These are phyloP conservation scores for Zygotorulaspora florentina DNA, from an alignment of 805 yeast genomes.

Conservation along the genomic window DNA sequence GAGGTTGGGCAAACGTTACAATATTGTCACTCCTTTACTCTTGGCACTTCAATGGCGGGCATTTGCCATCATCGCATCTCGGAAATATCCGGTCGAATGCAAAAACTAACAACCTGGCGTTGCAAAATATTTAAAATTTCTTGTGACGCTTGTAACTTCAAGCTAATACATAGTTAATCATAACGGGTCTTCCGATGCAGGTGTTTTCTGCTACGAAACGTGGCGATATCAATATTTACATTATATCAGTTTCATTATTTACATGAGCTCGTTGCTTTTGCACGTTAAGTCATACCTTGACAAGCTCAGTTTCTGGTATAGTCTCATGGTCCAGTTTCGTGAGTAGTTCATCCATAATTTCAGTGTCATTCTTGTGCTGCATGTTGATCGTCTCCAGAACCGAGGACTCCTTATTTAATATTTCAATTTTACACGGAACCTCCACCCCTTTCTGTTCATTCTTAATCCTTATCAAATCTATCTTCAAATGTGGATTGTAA, in stretches of 20 bases:
- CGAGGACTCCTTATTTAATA: slow-evolving; percentile 20
- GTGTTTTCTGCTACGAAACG: too few relatives aligned
- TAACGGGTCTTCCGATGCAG: too few relatives aligned
- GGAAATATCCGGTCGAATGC: not conserved
- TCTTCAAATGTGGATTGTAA: slow-evolving; percentile 70
- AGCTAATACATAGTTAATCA: too few relatives aligned
- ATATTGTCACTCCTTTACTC: too few relatives aligned
- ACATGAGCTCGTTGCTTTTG: not conserved
- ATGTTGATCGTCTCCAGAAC: slow-evolving; percentile 46
- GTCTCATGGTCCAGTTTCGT: slow-evolving; percentile 47
- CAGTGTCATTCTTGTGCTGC: slow-evolving; percentile 44
- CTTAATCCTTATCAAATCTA: slow-evolving; percentile 55
- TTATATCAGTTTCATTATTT: not conserved
- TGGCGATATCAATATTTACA: not conserved
- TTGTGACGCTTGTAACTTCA: not conserved
- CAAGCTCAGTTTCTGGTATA: slow-evolving; percentile 43
- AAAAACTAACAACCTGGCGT: too few relatives aligned
- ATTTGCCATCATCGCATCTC: too few relatives aligned
- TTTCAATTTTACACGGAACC: slow-evolving; percentile 30
- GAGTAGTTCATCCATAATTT: slow-evolving; percentile 56
- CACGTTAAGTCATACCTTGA: slow-evolving; percentile 25
- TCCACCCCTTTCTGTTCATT: slow-evolving; percentile 24
- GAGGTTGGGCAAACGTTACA: too few relatives aligned
- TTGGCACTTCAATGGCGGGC: too few relatives aligned
- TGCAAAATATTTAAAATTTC: not conserved